Evolutionary conservation across 148 eudicot species (phyloP).

Genomic region (Silene latifolia): DNA sequence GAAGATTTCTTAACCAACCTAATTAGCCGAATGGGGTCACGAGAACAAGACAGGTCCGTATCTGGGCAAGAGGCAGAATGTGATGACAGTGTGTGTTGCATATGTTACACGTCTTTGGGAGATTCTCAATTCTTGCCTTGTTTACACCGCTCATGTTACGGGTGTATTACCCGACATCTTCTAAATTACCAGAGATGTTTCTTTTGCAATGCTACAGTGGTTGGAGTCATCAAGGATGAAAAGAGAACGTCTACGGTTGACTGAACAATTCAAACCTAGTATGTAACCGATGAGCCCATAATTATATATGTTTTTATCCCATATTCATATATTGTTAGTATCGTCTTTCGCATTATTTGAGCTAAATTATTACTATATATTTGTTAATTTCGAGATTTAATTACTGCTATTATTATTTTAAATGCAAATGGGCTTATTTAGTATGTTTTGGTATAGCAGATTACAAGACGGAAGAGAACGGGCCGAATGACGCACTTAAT

Average conservation of each 20-base stretch:
- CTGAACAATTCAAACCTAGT: background rate
- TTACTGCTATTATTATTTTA: no score
- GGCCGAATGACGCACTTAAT: no score
- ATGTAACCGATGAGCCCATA: no score
- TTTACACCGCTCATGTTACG: slow-evolving; percentile 66
- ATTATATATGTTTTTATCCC: no score
- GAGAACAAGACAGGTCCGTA: slow-evolving; percentile 32
- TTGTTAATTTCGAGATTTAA: no score
- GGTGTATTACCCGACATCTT: slow-evolving; percentile 87
- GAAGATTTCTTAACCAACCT: slow-evolving; percentile 64
- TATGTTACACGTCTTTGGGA: slow-evolving; percentile 59
- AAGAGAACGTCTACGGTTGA: slow-evolving; percentile 6
- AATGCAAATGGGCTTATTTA: no score
- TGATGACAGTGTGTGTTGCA: slow-evolving; percentile 64
- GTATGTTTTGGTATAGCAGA: no score
- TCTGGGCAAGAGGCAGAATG: slow-evolving; percentile 43
- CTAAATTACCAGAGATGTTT: slow-evolving; percentile 86
- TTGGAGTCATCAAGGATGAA: slow-evolving; percentile 40
- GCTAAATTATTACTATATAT: no score
- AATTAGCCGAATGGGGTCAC: slow-evolving; percentile 39
- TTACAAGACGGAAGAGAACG: no score
- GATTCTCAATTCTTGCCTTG: slow-evolving; percentile 77
- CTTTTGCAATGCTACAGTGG: slow-evolving; percentile 78
- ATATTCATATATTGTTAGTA: no score
- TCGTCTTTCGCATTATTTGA: no score